Evolutionary conservation across 495 filamentous ascomycete species (phyloP), one percentile per base, ranked within the genome.

Genomic region (Daldinia decipiens): DNA sequence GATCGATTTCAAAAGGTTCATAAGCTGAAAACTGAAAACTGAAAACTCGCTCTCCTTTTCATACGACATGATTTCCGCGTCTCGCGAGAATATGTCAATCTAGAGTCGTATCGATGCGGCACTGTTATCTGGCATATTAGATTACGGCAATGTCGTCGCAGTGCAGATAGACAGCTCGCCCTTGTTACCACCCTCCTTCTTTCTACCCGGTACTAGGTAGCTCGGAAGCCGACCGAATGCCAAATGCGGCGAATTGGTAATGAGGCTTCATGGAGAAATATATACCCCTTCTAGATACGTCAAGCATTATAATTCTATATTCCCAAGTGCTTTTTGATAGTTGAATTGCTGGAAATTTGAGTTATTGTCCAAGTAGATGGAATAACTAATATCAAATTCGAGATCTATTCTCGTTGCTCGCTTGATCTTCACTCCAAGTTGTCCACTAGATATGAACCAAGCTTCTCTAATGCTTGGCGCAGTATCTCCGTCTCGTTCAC

Each of bases 401-500:
- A 40, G 3, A 1, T 40, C n/a, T 40, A 13, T n/a, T 40, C 38
- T 21, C 15, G 3, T 8, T 47, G 11, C 43, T 26, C 6, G 12
- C 29, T n/a, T 13, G 38, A 19, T 38, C n/a, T 12, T 55, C 13
- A 70, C 26, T 47, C 11, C 6, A 71, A 53, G 52, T 78, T 24
- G 21, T 79, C 66, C 32, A 76, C 71, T 7, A 97, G 79, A 77
- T 94, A 97, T 17, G 70, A 70, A 15, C 82, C 81, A 59, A 93
- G 70, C 50, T 80, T 85, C 67, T 89, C 81, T 70, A 97, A 67
- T 6, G 88, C 94, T 70, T 89, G 84, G 61, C 86, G 82, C 50
- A 97, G 73, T 11, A 94, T 86, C 27, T 87, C 83, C 0, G 91
- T 94, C 62, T 91, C 84, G 67, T 85, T 88, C n/a, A 88, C 91